These are phyloP conservation scores for Neoconidiobolus thromboides DNA, from an alignment of 371 early-diverging fungal species.

Conservation along the genomic window DNA sequence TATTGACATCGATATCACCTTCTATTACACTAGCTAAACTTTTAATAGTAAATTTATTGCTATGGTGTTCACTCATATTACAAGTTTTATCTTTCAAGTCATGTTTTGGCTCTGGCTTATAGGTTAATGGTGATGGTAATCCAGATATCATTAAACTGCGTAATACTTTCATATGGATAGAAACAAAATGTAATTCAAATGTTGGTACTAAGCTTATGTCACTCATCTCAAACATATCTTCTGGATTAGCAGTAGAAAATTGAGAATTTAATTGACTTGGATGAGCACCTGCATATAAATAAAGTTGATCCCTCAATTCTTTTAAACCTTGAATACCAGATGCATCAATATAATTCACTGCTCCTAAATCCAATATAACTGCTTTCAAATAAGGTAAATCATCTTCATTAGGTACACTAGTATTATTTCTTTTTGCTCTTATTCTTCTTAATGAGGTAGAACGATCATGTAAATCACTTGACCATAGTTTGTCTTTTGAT, in stretches of 20 bases:
- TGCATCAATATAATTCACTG: constrained; percentile 56
- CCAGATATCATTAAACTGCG: constrained; percentile 15
- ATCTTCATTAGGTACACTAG: not conserved
- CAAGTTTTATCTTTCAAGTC: too few species aligned
- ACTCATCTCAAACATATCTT: not conserved
- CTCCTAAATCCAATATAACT: constrained; percentile 56
- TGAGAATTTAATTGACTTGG: not conserved
- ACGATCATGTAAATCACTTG: constrained; percentile 7
- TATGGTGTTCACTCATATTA: too few species aligned
- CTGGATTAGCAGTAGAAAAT: not conserved
- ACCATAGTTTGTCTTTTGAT: constrained; percentile 12
- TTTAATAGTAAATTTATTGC: too few species aligned
- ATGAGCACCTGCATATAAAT: constrained; percentile 22
- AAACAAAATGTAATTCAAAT: constrained; percentile 17
- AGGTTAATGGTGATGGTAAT: constrained; percentile 16
- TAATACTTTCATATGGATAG: constrained; percentile 14
- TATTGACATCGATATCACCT: not conserved
- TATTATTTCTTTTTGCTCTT: not conserved
- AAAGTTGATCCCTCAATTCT: constrained; percentile 29
- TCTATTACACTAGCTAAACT: not conserved
- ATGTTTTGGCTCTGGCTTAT: not conserved
- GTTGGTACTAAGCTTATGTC: not conserved
- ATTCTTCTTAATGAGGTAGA: not conserved
- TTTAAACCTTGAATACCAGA: constrained; percentile 54
- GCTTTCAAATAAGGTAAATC: constrained; percentile 24